These are phyloP conservation scores for Eucalyptus guilfoylei DNA, from an alignment of 345 rosid genomes.

Conservation along the genomic window DNA sequence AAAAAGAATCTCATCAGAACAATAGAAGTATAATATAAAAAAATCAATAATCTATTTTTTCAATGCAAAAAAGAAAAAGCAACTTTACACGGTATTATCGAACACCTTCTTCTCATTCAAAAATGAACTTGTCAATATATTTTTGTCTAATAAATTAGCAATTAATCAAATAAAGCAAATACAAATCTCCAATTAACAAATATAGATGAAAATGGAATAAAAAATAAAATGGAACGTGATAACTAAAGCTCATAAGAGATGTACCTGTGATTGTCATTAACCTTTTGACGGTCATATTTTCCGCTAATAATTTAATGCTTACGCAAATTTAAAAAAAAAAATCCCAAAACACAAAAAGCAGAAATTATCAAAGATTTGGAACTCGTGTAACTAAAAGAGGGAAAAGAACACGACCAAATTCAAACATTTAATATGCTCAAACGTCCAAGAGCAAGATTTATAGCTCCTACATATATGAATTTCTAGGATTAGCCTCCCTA, in stretches of 20 bases:
- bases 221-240: neutral
- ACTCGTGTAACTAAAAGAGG: neutral
- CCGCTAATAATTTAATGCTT: neutral
- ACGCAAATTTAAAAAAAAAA: neutral
- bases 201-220: neutral
- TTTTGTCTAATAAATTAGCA: neutral
- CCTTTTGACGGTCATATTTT: neutral
- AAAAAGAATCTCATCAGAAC: neutral
- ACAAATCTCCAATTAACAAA: neutral
- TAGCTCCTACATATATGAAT: neutral
- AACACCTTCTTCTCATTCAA: neutral
- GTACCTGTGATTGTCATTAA: fast-evolving
- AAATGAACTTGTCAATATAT: neutral
- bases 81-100: neutral
- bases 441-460: neutral
- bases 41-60: no score
- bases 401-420: neutral
- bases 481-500: neutral
- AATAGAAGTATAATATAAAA: no score
- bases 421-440: neutral
- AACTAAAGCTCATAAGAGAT: neutral
- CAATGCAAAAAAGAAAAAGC: neutral
- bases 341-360: neutral
- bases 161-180: neutral
- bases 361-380: neutral